Evolutionary conservation across 2,329 filamentous ascomycete species (phyloP).

Genomic region (Beauveria brongniartii): DNA sequence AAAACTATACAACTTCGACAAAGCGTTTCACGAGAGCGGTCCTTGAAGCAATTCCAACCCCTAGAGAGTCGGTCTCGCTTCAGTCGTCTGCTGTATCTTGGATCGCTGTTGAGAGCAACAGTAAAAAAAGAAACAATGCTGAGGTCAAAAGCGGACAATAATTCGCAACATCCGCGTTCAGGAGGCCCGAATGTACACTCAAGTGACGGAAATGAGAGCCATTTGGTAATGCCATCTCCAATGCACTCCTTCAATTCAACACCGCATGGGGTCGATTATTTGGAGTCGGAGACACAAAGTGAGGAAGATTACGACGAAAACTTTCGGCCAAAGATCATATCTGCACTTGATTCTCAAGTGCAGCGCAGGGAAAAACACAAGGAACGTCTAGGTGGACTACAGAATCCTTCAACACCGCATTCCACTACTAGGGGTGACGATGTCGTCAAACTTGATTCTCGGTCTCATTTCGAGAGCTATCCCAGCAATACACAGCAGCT

Average conservation of each 20-base stretch:
- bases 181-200: background rate
- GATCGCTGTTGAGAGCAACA: background rate
- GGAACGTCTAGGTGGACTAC: background rate
- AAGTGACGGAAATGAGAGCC: too few species aligned
- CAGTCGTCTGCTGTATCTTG: background rate
- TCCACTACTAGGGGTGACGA: background rate
- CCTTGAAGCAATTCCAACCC: background rate
- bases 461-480: constrained; percentile 16
- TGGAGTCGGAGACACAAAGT: constrained; percentile 32
- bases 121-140: background rate
- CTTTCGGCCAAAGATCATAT: constrained; percentile 20
- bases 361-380: background rate
- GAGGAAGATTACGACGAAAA: constrained; percentile 39
- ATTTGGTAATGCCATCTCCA: background rate
- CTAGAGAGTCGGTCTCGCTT: background rate
- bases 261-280: constrained; percentile 12
- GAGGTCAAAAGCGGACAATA: background rate
- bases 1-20: background rate
- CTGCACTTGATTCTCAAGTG: background rate
- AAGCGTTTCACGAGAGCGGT: background rate
- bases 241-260: background rate
- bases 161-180: background rate
- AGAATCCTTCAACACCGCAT: background rate
- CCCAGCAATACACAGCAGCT: background rate
- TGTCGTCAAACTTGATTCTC: constrained; percentile 15